Conservation (phyloP, 2,329 filamentous ascomycete species). For the Mycosphaerella sp. region DNA sequence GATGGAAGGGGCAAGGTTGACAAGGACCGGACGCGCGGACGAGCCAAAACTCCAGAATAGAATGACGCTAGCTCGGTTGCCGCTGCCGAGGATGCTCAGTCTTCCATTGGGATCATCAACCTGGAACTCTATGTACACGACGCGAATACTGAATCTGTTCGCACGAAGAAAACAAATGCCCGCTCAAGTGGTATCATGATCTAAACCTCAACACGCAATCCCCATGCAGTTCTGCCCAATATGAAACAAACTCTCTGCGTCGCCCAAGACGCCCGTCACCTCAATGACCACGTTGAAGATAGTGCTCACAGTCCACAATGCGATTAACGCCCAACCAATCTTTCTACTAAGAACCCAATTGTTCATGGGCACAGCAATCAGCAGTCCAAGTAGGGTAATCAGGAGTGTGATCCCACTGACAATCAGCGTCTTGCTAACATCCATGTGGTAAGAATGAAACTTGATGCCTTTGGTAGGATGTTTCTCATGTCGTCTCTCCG, state of each 20-base stretch:
- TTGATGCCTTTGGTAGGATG: constrained; percentile 59
- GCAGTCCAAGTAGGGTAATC: constrained; percentile 67
- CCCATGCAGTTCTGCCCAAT: constrained; percentile 4
- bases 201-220: background rate
- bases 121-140: background rate
- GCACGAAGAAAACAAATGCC: background rate
- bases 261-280: constrained; percentile 40
- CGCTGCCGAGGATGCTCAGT: background rate
- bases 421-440: constrained; percentile 77
- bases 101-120: background rate
- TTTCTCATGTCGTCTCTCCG: constrained; percentile 58
- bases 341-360: constrained; percentile 76
- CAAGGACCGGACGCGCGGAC: background rate
- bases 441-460: constrained; percentile 74
- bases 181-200: background rate
- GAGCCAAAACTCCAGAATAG: background rate
- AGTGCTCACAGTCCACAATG: constrained; percentile 75
- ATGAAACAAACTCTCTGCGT: constrained; percentile 11
- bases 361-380: constrained; percentile 77
- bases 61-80: background rate
- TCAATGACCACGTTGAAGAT: constrained; percentile 76
- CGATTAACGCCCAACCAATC: constrained; percentile 76
- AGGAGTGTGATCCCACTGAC: constrained; percentile 81
- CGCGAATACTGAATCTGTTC: background rate
- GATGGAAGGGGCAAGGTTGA: constrained; percentile 1